Evolutionary conservation across 805 yeast species (phyloP).

Genomic region (Candida krabiensis): DNA sequence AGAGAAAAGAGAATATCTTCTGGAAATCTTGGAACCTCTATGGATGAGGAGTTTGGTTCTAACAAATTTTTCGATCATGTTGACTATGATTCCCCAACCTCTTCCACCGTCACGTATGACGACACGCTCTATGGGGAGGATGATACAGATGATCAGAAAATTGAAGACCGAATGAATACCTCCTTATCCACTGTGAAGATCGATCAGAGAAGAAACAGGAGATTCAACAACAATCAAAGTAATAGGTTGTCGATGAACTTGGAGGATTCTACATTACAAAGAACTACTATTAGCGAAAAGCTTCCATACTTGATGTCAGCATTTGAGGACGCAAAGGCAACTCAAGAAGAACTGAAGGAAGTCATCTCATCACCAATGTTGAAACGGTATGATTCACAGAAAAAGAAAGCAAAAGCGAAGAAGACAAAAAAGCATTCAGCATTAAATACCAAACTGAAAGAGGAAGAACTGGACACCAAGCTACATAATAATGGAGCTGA

Average conservation of each 20-base stretch:
- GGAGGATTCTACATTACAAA: conserved; percentile 39
- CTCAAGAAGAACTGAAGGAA: conserved; percentile 49
- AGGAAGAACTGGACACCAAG: not conserved
- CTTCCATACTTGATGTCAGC: conserved; percentile 67
- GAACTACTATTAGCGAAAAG: conserved; percentile 60
- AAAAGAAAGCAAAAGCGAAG: conserved; percentile 1
- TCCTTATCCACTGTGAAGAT: conserved; percentile 18
- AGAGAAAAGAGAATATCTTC: conserved; percentile 9
- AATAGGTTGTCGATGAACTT: conserved; percentile 7
- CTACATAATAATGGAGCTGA: not conserved
- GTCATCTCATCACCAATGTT: conserved; percentile 10
- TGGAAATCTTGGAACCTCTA: not conserved
- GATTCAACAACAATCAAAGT: conserved; percentile 10
- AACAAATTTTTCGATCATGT: conserved; percentile 3
- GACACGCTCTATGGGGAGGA: conserved; percentile 15
- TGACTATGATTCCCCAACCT: conserved; percentile 11
- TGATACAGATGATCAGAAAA: conserved; percentile 8
- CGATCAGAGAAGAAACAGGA: conserved; percentile 16
- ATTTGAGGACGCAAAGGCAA: conserved; percentile 58
- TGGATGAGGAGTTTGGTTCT: conserved; percentile 3
- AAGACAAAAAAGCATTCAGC: conserved; percentile 1
- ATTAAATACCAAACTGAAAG: not conserved
- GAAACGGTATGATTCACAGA: conserved; percentile 2
- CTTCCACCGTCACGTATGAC: conserved; percentile 12
- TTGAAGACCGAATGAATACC: conserved; percentile 6